A percentile compares a stretch with the other conserved stretches of the same genome.
These are phyloP conservation scores for Taphrina communis DNA, from an alignment of 1,139 yeast species.

Conservation along the genomic window DNA sequence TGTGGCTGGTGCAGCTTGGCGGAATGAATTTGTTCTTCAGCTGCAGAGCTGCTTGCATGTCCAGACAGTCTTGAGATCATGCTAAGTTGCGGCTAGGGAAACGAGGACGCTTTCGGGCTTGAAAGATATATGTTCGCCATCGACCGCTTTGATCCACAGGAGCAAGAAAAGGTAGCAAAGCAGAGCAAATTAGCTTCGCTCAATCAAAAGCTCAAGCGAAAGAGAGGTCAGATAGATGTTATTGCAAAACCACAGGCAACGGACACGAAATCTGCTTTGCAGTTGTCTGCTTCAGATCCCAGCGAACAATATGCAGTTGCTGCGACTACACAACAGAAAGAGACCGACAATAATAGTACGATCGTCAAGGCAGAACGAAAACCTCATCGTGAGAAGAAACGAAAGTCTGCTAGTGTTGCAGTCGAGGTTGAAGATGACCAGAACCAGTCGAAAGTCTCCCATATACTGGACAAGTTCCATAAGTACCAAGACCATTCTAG, in stretches of 20 bases:
- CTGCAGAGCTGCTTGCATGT: too few relatives aligned
- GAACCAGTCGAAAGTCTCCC: constrained; percentile 9
- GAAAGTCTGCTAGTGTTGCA: background rate
- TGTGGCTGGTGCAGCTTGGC: background rate
- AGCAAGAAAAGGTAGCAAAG: background rate
- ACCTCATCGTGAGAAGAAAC: constrained; percentile 29
- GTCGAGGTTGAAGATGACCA: background rate
- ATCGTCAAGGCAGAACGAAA: background rate
- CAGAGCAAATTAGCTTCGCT: constrained; percentile 11
- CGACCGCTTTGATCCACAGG: constrained; percentile 19
- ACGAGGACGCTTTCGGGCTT: background rate
- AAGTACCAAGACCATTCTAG: constrained; percentile 10
- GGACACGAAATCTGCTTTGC: background rate
- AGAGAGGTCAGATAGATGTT: background rate
- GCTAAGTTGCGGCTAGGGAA: background rate
- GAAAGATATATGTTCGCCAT: constrained; percentile 2
- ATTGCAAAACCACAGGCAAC: too few relatives aligned
- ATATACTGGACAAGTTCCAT: constrained; percentile 25
- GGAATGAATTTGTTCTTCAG: too few relatives aligned
- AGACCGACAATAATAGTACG: background rate
- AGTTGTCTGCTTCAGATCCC: background rate
- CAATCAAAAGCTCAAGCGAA: constrained; percentile 23
- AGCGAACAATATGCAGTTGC: background rate
- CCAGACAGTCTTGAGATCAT: background rate
- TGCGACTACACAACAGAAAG: background rate